Evolutionary conservation across 768 basidiomycete genomes (phyloP), one percentile per base, ranked within the genome.

Genomic region (Calvatia gigantea): DNA sequence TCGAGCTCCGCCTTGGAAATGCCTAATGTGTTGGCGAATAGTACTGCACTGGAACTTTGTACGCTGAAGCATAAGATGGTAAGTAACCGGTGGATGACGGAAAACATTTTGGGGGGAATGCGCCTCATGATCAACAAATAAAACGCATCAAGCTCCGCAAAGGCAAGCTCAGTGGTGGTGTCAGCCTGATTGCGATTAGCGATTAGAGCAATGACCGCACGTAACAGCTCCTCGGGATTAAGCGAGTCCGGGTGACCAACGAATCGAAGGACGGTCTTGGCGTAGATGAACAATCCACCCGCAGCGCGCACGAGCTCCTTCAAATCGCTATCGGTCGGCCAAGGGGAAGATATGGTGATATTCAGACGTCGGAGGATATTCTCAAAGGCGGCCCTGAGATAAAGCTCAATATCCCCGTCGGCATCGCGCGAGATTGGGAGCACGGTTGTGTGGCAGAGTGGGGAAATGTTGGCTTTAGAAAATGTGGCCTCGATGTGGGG

Each of bases 41-140:
- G 11, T 3, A 7, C 25, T 23, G 50, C 37, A n/a, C 38, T 15
- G 35, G 8, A 9, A n/a, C 17, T 4, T 6, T 39, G 9, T 3
- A 15, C 41, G 6, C n/a, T 65, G 64, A 17, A 2, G 43, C 11
- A 27, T 6, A 12, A 44, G 14, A 23, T 1, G 1, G 7, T 5
- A 23, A 12, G n/a, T n/a, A 37, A 37, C 12, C 12, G 35, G 11
- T 12, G 35, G 8, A 37, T n/a, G 8, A n/a, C n/a, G 21, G 12
- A 68, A 69, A 12, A 66, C 67, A 7, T 56, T 64, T 67, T 53
- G 69, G 62, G 61, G 15, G 47, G 37, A 17, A 32, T 45, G n/a
- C 21, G 48, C 14, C 19, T 3, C 51, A 52, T 52, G 27, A 63
- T 31, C 15, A 54, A 27, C 7, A 57, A 55, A 14, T 57, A 65